Percentiles rank a stretch among this genome's conserved stretches.
Conservation (phyloP, 176 grass and related monocot genomes). For the Alloteropsis semialata region DNA sequence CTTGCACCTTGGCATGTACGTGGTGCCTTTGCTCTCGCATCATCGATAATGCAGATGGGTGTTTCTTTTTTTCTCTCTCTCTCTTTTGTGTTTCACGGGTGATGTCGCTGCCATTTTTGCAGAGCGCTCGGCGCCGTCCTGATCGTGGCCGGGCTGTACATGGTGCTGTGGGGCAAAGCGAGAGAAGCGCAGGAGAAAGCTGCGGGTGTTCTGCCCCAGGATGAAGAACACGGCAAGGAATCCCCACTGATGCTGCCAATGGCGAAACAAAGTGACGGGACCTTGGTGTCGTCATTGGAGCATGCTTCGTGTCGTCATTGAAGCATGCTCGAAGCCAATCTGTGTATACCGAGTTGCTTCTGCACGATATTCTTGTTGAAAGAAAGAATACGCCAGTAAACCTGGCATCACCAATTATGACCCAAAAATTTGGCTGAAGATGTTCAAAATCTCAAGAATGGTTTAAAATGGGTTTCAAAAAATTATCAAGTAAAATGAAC, state of each 20-base stretch:
- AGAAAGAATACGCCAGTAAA: neutral
- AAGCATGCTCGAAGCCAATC: neutral
- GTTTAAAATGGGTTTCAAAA: neutral
- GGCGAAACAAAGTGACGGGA: neutral
- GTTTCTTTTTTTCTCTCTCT: no score
- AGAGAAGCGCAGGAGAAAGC: conserved; percentile 27
- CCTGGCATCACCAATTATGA: neutral
- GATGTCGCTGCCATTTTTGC: neutral
- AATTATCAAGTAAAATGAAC: no score
- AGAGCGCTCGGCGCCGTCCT: conserved; percentile 39
- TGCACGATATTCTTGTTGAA: neutral
- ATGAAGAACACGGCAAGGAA: conserved; percentile 16
- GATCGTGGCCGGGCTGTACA: conserved; percentile 57
- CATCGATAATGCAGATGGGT: no score
- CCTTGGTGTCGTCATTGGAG: no score
- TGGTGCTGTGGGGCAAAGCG: conserved; percentile 62
- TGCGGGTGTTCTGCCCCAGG: neutral
- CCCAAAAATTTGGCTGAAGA: neutral
- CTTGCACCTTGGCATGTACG: no score
- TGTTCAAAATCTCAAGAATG: neutral
- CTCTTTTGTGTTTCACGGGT: no score
- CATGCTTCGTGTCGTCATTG: no score
- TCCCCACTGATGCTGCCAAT: neutral
- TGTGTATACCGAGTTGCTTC: neutral
- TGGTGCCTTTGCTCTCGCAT: no score